A percentile compares a stretch with the other conserved stretches of the same genome.
Evolutionary conservation across 805 yeast species (phyloP).

Genomic region (Ogataea naganishii): DNA sequence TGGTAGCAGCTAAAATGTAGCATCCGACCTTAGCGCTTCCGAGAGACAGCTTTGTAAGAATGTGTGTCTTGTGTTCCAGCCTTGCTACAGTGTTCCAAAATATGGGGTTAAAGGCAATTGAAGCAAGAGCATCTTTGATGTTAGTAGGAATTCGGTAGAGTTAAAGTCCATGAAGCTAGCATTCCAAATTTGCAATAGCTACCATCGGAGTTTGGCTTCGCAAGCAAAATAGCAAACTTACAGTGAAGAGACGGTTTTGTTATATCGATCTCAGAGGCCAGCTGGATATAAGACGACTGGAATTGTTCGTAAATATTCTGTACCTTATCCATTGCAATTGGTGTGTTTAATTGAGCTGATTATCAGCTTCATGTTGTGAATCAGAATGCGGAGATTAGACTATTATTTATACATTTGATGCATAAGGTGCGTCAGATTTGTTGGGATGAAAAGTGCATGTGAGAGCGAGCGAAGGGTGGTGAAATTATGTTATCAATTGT

Average conservation of each 20-base stretch:
- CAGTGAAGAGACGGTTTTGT: slow-evolving; percentile 14
- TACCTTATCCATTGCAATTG: too few relatives aligned
- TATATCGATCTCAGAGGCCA: slow-evolving; percentile 15
- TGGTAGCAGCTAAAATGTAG: slow-evolving; percentile 72
- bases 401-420: too few relatives aligned
- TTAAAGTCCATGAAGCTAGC: not conserved
- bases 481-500: too few relatives aligned
- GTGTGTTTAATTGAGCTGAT: too few relatives aligned
- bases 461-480: too few relatives aligned
- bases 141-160: slow-evolving; percentile 1
- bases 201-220: not conserved
- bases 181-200: not conserved
- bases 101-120: slow-evolving; percentile 84
- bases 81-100: slow-evolving; percentile 95
- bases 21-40: slow-evolving; percentile 69
- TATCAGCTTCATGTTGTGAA: too few relatives aligned
- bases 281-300: slow-evolving; percentile 1
- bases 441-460: too few relatives aligned
- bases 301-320: too few relatives aligned
- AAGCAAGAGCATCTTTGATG: slow-evolving; percentile 39
- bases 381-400: too few relatives aligned
- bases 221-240: slow-evolving; percentile 7
- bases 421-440: too few relatives aligned
- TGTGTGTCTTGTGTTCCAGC: slow-evolving; percentile 67
- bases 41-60: slow-evolving; percentile 66